Base-by-base conservation (phyloP, 148 eudicot genomes). In the Pouteria glomerata region DNA sequence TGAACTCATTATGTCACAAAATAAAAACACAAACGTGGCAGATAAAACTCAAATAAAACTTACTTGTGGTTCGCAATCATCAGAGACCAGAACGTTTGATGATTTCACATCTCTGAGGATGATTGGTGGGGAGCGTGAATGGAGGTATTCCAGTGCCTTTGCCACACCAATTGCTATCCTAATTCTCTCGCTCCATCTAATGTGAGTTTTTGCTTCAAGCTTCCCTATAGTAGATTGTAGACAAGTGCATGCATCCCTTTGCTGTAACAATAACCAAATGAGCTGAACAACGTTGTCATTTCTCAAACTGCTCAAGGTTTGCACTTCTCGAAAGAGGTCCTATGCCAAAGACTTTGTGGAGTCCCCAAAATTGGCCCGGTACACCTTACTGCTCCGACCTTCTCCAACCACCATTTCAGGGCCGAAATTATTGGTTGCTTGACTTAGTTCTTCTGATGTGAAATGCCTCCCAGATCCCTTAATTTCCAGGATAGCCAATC, bases 21-120 rank as follows among this genome's bases (percentile, higher is more conserved):
- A n/a, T n/a, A n/a, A n/a, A n/a, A n/a, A n/a, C n/a, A n/a, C n/a
- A n/a, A n/a, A n/a, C n/a, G n/a, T n/a, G n/a, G 60, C 10, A 23
- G 39, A 7, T 30, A 14, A 15, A 44, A 67, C 16, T 67, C 18
- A 35, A 52, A 31, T 26, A 19, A 13, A 57, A 41, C 78, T 77
- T 59, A 77, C 84, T 37, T 69, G 75, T 50, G 84, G 81, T 34
- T 58, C 69, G 69, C 73, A 44, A 27, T 81, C 51, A 30, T 74
- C 76, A 33, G 78, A 74, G 15, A 81, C 73, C 39, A 78, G 74
- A 50, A 81, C 59, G 53, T 81, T 78, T 3, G 79, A 78, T 30
- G 84, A 81, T 57, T 77, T 81, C 27, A 81, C 65, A 66, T 73
- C 84, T 51, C 73, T 63, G 57, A 77, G 80, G 27, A 77, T 60